Percentiles rank a stretch among this genome's conserved stretches.
Evolutionary conservation across 768 basidiomycete genomes (phyloP).

Genomic region (Dacryopinax primogenitus): DNA sequence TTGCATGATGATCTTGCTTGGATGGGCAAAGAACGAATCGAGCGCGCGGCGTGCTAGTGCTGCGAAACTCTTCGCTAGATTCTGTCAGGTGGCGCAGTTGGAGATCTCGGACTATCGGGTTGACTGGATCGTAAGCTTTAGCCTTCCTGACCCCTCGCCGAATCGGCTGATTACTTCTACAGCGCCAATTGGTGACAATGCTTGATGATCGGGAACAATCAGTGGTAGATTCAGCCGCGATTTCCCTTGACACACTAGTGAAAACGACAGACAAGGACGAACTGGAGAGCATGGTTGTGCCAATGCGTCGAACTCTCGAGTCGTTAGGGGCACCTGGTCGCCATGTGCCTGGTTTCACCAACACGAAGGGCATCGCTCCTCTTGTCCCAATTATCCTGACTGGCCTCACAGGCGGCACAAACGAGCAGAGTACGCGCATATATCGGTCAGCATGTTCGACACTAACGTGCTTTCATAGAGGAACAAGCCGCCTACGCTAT

Average conservation of each 20-base stretch:
- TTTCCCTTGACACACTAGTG: conserved; percentile 72
- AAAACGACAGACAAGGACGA: conserved; percentile 89
- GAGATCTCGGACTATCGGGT: conserved; percentile 77
- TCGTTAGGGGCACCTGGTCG: conserved; percentile 63
- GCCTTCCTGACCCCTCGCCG: background rate
- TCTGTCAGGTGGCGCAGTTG: conserved; percentile 71
- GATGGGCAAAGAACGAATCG: conserved; percentile 72
- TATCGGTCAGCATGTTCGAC: background rate
- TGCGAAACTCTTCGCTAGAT: conserved; percentile 60
- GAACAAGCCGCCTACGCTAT: conserved; percentile 95
- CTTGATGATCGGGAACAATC: conserved; percentile 56
- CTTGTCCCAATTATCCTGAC: conserved; percentile 79
- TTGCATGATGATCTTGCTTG: conserved; percentile 75
- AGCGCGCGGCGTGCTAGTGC: conserved; percentile 64
- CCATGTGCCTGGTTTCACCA: conserved; percentile 70
- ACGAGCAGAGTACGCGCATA: conserved; percentile 53
- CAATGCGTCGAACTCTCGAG: conserved; percentile 80
- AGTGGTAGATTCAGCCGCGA: conserved; percentile 60
- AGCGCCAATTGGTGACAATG: conserved; percentile 63
- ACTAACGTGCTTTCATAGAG: conserved; percentile 15
- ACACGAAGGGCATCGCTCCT: conserved; percentile 64
- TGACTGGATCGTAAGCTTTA: conserved; percentile 56
- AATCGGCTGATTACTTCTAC: background rate
- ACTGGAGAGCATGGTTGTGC: conserved; percentile 76
- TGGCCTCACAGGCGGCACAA: conserved; percentile 85